Percentiles rank a stretch among this genome's conserved stretches.
phyloP scores from a whole-genome alignment of 2,329 filamentous ascomycete species.

The Ascochyta koolunga region DNA sequence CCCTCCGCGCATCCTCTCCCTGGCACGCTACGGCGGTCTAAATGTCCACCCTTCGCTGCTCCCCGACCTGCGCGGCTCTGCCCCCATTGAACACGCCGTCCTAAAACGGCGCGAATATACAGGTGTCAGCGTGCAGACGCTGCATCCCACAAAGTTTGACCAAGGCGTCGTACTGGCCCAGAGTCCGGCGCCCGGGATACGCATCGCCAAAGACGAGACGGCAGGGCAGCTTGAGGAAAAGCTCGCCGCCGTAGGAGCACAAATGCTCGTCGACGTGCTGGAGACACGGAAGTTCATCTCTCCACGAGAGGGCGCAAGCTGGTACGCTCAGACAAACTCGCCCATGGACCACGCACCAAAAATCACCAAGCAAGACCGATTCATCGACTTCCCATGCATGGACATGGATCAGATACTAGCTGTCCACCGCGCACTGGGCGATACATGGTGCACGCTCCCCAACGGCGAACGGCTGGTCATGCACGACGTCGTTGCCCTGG shows the following conservation, averaged over 20 bases:
- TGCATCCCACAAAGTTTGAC: constrained; percentile 79
- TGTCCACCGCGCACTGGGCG: constrained; percentile 65
- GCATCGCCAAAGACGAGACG: constrained; percentile 58
- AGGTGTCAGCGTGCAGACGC: constrained; percentile 85
- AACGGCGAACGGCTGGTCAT: constrained; percentile 38
- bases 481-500: constrained; percentile 18
- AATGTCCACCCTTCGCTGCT: constrained; percentile 94
- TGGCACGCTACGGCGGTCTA: constrained; percentile 80
- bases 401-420: constrained; percentile 61
- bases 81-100: constrained; percentile 85
- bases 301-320: constrained; percentile 55
- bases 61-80: constrained; percentile 83
- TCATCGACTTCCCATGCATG: constrained; percentile 66
- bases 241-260: constrained; percentile 69
- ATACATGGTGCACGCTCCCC: constrained; percentile 64
- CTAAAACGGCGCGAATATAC: constrained; percentile 65
- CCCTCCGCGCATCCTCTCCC: constrained; percentile 73
- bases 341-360: constrained; percentile 69
- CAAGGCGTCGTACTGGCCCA: constrained; percentile 77
- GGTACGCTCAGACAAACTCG: constrained; percentile 29
- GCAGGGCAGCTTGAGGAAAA: constrained; percentile 56
- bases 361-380: constrained; percentile 67
- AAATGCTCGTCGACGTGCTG: constrained; percentile 73
- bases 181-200: constrained; percentile 59
- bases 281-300: constrained; percentile 68